These are phyloP conservation scores for Myxozyma geophila DNA, from an alignment of 805 yeast genomes.

Conservation along the genomic window DNA sequence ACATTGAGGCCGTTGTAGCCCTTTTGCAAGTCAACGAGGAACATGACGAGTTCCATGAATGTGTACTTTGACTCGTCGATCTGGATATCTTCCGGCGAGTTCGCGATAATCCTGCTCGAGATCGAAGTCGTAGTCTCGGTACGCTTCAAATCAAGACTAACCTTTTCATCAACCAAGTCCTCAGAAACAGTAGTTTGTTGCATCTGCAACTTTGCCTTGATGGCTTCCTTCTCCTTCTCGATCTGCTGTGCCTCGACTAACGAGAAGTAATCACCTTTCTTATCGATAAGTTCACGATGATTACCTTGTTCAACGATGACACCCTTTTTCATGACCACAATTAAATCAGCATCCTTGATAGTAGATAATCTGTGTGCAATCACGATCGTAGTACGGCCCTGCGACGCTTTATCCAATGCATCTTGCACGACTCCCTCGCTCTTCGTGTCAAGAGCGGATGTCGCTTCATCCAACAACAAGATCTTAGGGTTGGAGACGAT, in stretches of 20 bases:
- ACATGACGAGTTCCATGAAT: slow-evolving; percentile 1
- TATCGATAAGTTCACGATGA: slow-evolving; percentile 41
- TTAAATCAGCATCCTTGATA: slow-evolving; percentile 54
- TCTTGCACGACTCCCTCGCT: slow-evolving; percentile 64
- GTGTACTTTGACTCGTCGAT: slow-evolving; percentile 10
- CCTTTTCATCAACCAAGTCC: slow-evolving; percentile 2
- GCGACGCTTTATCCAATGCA: slow-evolving; percentile 48
- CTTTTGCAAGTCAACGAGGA: neutral
- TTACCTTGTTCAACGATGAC: slow-evolving; percentile 52
- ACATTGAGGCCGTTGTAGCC: slow-evolving; percentile 3
- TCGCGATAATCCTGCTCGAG: slow-evolving; percentile 6
- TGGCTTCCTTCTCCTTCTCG: slow-evolving; percentile 18
- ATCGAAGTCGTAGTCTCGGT: slow-evolving; percentile 19
- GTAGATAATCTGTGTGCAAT: slow-evolving; percentile 59
- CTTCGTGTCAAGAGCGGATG: slow-evolving; percentile 65
- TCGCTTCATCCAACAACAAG: slow-evolving; percentile 67
- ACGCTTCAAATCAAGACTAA: neutral
- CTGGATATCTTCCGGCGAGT: neutral
- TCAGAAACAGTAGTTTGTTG: neutral
- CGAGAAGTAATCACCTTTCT: slow-evolving; percentile 37
- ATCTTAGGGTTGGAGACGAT: slow-evolving; percentile 59
- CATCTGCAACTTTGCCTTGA: neutral
- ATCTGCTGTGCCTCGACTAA: slow-evolving; percentile 43
- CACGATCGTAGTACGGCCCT: slow-evolving; percentile 52
- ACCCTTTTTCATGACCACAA: slow-evolving; percentile 52